Conservation (phyloP, 2,329 filamentous ascomycete species). For the Colletotrichum cuscutae region DNA sequence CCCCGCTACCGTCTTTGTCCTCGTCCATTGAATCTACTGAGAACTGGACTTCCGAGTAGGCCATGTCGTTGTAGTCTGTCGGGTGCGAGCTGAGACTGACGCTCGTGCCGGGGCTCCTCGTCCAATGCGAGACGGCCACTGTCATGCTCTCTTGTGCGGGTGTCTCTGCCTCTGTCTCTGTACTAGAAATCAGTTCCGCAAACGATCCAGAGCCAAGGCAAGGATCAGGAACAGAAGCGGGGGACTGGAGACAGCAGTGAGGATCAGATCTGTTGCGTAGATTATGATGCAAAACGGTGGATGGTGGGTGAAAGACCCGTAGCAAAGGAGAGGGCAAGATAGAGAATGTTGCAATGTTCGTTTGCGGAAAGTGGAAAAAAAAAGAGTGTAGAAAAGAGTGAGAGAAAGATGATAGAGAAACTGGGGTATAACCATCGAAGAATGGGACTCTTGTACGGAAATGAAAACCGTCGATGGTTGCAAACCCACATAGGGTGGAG, state of each 20-base stretch:
- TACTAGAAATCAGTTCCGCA: slow-evolving; percentile 23
- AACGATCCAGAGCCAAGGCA: slow-evolving; percentile 17
- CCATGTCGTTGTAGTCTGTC: slow-evolving; percentile 26
- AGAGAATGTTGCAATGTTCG: slow-evolving; percentile 19
- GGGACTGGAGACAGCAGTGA: slow-evolving; percentile 3
- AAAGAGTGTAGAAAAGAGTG: slow-evolving; percentile 12
- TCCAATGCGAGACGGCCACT: slow-evolving; percentile 34
- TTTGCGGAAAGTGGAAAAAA: slow-evolving; percentile 11
- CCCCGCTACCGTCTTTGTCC: slow-evolving; percentile 31
- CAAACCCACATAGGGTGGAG: slow-evolving; percentile 24
- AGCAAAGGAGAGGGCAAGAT: not conserved
- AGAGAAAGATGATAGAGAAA: slow-evolving; percentile 21
- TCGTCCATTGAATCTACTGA: slow-evolving; percentile 33
- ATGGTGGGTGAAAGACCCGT: slow-evolving; percentile 1
- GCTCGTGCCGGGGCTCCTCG: slow-evolving; percentile 31
- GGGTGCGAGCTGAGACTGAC: slow-evolving; percentile 29
- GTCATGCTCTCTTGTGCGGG: slow-evolving; percentile 28
- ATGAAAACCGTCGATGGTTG: slow-evolving; percentile 34
- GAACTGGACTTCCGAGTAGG: slow-evolving; percentile 31
- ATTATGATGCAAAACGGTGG: slow-evolving; percentile 16
- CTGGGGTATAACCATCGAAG: slow-evolving; percentile 27
- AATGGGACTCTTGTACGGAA: slow-evolving; percentile 36
- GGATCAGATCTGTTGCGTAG: not conserved
- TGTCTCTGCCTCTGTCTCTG: slow-evolving; percentile 1
- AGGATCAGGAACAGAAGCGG: slow-evolving; percentile 16